phyloP scores from a whole-genome alignment of 129 eudicot species.

The Daucus carota region DNA sequence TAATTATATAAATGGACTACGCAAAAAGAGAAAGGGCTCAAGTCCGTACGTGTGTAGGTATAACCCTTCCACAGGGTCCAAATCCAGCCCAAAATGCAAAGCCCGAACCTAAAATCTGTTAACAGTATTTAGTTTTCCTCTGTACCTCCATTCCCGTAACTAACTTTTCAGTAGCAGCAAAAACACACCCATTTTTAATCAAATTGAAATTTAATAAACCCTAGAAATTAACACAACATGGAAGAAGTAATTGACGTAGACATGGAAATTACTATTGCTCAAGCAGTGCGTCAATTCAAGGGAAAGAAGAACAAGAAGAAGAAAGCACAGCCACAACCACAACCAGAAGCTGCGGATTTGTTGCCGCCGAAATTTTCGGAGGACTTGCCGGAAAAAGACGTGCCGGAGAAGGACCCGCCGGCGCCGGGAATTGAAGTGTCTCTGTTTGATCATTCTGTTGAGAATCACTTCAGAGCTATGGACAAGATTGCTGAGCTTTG shows the following conservation, averaged over 20 bases:
- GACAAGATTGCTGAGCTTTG: conserved; percentile 46
- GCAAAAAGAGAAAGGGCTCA: no score
- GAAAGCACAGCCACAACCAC: background rate
- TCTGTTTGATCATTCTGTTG: conserved; percentile 49
- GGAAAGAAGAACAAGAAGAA: background rate
- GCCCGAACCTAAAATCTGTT: background rate
- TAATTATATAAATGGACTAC: no score
- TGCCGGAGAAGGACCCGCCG: background rate
- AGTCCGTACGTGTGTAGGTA: no score
- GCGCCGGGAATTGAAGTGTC: conserved; percentile 30
- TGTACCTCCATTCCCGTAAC: background rate
- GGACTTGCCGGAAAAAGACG: background rate
- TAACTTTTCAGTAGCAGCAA: background rate
- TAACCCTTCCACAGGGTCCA: no score
- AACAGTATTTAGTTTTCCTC: background rate
- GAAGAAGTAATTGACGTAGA: conserved; percentile 17
- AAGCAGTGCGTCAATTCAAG: background rate
- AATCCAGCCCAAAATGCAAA: background rate
- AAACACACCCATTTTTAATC: no score
- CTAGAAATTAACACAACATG: background rate
- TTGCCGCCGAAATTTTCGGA: background rate
- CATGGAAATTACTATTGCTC: conserved; percentile 19
- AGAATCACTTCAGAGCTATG: conserved; percentile 55
- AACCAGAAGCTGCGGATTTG: background rate
- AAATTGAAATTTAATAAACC: background rate